These are phyloP conservation scores for Chiua virens DNA, from an alignment of 768 basidiomycete species.

Conservation along the genomic window DNA sequence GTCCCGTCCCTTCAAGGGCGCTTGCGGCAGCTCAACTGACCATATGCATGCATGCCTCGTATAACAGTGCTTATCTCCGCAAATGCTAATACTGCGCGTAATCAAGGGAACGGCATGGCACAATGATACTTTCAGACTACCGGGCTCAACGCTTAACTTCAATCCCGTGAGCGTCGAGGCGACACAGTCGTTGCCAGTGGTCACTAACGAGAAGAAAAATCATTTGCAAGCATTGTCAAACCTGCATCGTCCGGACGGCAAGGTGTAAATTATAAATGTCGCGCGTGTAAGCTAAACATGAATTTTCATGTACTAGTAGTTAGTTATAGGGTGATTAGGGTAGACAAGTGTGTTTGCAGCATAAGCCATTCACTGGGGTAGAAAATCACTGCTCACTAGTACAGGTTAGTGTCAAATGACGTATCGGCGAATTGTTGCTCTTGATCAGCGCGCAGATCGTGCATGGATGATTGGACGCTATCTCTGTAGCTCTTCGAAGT, in stretches of 20 bases:
- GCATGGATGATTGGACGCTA: too few species aligned
- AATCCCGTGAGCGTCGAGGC: not conserved
- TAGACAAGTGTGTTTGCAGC: too few species aligned
- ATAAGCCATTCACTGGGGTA: too few species aligned
- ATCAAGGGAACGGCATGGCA: conserved; percentile 1
- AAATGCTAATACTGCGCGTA: conserved; percentile 10
- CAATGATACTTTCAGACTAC: not conserved
- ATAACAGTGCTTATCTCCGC: conserved; percentile 9
- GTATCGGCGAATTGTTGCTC: too few species aligned
- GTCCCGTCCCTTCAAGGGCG: too few species aligned
- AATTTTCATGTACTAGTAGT: too few species aligned
- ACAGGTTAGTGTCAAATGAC: too few species aligned
- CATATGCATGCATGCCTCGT: not conserved
- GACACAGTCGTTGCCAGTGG: not conserved
- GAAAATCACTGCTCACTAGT: too few species aligned
- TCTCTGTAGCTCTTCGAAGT: too few species aligned
- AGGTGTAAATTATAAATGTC: not conserved
- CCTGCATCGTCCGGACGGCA: not conserved
- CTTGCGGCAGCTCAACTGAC: not conserved
- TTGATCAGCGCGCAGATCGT: too few species aligned
- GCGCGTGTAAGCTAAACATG: not conserved
- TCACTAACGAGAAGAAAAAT: not conserved
- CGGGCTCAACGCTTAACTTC: not conserved
- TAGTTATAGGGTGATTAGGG: too few species aligned
- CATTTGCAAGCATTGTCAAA: not conserved